Conservation (phyloP, 176 grass and related monocot genomes). For the Oryza nivara region DNA sequence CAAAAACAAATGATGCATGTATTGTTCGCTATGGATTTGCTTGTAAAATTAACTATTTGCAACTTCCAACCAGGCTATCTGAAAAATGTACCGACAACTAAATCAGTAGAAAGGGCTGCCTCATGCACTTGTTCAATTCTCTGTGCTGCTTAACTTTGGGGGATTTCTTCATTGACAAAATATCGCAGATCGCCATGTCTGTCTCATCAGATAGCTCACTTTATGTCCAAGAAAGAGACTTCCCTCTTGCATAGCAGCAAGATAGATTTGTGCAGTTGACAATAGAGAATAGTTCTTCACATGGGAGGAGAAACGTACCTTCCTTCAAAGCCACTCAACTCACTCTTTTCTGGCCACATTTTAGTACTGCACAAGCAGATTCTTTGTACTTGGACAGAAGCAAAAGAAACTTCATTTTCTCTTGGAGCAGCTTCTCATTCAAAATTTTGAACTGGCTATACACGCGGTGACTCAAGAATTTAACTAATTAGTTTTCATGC, state of each 20-base stretch:
- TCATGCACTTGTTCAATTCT: conserved; percentile 7
- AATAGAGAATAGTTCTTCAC: conserved; percentile 30
- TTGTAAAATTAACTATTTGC: background rate
- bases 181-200: background rate
- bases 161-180: background rate
- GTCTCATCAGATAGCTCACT: conserved; percentile 32
- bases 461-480: conserved; percentile 21
- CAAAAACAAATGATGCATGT: background rate
- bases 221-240: conserved; percentile 37
- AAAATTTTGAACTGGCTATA: conserved; percentile 30
- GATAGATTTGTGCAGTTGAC: conserved; percentile 27
- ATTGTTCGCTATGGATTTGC: background rate
- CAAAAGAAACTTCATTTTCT: conserved; percentile 55
- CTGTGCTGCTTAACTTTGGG: conserved; percentile 10
- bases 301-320: conserved; percentile 46
- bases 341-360: conserved; percentile 47
- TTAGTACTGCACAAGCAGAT: conserved; percentile 36
- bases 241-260: conserved; percentile 24
- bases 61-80: background rate
- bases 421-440: conserved; percentile 37
- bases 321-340: conserved; percentile 54
- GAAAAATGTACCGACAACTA: background rate
- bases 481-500: background rate
- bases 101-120: conserved; percentile 5
- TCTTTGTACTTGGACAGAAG: conserved; percentile 52